Base-by-base conservation (phyloP, 163 green algal genomes). In the Scenedesmus sp. region DNA sequence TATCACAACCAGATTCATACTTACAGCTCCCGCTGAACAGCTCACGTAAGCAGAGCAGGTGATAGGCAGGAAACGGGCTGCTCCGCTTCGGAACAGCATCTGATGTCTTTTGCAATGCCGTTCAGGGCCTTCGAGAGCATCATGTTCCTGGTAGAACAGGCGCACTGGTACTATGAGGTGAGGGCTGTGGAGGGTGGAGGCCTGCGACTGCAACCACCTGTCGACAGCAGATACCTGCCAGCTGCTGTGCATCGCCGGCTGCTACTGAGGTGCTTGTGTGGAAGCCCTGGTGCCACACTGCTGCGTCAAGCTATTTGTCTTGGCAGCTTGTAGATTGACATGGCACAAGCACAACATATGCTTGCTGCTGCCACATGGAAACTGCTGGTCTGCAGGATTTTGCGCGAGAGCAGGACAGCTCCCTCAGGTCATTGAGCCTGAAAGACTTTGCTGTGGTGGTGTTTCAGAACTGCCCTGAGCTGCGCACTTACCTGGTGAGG, bases 131-230 rank as follows among this genome's bases (percentile, higher is more conserved):
- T 97, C n/a, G 97, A 99, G 90, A 96, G 97, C 74, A 94, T 99
- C 5, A 95, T 99, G 70, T 99, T 99, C 70, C 92, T 97, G 0
- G 96, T 99, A 0, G 98, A 99, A 92, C 96, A 99, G 89, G 98
- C 98, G 8, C 97, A 98, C 95, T 99, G 98, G 98, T 98, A 98
- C 82, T 99, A 99, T 88, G 97, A 99, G 95, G 97, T 98, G 57
- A 87, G 87, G 4, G 52, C 34, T 5, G 20, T 20, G 59, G 4
- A 46, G 52, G 3, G 46, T 15, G 26, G 81, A 15, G 66, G 34
- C 13, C 46, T 60, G 4, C 8, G 2, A 67, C 54, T 57, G 5
- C 54, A 57, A 67, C 23, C 20, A 64, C 52, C 82, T 87, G 82
- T 18, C 55, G 77, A n/a, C 5, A 54, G 34, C 74, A 60, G 77